Evolutionary conservation across 306 rosid species (phyloP).

Genomic region (Rosa persica): DNA sequence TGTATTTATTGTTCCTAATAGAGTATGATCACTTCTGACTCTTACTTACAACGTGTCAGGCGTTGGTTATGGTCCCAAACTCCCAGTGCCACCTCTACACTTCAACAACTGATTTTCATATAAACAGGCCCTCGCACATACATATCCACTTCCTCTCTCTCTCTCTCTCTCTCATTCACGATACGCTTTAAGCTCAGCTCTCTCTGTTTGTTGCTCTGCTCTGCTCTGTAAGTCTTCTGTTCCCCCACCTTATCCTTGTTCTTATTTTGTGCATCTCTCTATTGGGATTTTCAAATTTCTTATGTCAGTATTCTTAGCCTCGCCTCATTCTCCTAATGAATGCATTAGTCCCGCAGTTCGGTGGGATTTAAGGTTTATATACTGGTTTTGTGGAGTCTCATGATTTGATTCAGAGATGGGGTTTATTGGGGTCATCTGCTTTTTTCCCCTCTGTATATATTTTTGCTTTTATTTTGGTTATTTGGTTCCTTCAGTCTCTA

Average conservation of each 20-base stretch:
- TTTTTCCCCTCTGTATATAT: neutral
- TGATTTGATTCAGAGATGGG: neutral
- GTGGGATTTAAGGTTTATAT: neutral
- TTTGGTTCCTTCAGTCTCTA: constrained; percentile 1
- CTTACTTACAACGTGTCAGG: neutral
- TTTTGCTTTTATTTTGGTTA: neutral
- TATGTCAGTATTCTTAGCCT: neutral
- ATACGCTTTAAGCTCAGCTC: neutral
- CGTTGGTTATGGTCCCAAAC: neutral
- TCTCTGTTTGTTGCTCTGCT: neutral
- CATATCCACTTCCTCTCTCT: neutral
- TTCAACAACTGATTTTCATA: neutral
- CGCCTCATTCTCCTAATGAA: neutral
- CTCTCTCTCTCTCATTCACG: neutral
- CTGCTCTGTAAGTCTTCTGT: neutral
- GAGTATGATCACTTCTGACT: no score
- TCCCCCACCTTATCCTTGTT: neutral
- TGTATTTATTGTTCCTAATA: no score
- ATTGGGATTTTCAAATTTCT: neutral
- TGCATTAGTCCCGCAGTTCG: neutral
- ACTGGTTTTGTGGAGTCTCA: neutral
- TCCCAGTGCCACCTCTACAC: neutral
- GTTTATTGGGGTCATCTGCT: neutral
- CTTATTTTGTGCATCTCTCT: neutral
- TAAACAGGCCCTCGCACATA: neutral